These are phyloP conservation scores for Vaccinium vitisidaea DNA, from an alignment of 148 eudicot species.

Conservation along the genomic window DNA sequence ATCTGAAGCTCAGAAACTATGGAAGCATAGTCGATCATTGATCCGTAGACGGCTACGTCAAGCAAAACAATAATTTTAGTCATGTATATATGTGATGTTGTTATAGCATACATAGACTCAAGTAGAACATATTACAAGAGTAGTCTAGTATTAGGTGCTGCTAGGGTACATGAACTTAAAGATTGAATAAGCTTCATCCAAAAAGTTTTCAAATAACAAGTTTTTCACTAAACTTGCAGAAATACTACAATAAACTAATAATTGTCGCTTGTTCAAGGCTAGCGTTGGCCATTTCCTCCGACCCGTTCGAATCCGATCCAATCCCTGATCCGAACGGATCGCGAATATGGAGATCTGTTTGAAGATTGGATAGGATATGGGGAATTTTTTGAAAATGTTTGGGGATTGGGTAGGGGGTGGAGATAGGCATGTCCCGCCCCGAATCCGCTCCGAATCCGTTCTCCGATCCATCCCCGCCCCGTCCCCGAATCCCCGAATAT, in stretches of 20 bases:
- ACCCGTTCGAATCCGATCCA: too few species aligned
- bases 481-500: too few species aligned
- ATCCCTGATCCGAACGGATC: too few species aligned
- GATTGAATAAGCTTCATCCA: not conserved
- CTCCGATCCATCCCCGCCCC: too few species aligned
- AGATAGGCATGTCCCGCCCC: too few species aligned
- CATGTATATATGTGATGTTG: not conserved
- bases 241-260: not conserved
- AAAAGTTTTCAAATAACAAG: not conserved
- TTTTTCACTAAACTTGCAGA: too few species aligned
- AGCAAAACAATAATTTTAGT: conserved; percentile 2
- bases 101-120: not conserved
- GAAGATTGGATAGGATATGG: too few species aligned
- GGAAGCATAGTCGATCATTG: conserved; percentile 56
- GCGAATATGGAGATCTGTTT: too few species aligned
- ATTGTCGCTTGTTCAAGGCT: not conserved
- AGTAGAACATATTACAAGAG: not conserved
- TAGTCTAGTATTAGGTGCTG: not conserved
- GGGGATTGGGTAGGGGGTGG: too few species aligned
- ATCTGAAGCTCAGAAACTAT: conserved; percentile 46
- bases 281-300: too few species aligned
- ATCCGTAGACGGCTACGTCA: conserved; percentile 39
- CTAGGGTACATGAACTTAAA: not conserved
- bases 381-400: too few species aligned
- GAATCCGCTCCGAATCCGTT: too few species aligned